A percentile compares a stretch with the other conserved stretches of the same genome.
phyloP scores from a whole-genome alignment of 1,139 yeast species.

The Meyerozyma athensensis region DNA sequence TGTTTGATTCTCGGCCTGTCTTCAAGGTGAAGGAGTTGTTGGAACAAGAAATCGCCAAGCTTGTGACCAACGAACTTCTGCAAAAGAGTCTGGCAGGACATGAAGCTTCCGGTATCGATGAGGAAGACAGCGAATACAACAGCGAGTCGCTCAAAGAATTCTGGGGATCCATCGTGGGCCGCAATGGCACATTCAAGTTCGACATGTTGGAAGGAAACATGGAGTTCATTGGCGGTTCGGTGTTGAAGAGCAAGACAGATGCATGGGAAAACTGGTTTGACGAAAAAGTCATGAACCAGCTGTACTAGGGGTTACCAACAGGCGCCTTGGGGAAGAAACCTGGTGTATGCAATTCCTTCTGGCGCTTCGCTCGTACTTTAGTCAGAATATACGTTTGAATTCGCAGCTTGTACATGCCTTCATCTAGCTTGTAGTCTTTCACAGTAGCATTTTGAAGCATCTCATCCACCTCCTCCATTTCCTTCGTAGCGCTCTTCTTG shows the following conservation, averaged over 20 bases:
- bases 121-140: slow-evolving; percentile 22
- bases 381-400: slow-evolving; percentile 38
- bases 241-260: slow-evolving; percentile 47
- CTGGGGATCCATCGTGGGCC: slow-evolving; percentile 45
- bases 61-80: slow-evolving; percentile 44
- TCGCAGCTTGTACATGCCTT: slow-evolving; percentile 50
- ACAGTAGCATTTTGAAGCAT: slow-evolving; percentile 11
- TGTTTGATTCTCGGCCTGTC: slow-evolving; percentile 76
- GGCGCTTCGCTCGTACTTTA: slow-evolving; percentile 32
- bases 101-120: slow-evolving; percentile 29
- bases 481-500: slow-evolving; percentile 11
- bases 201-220: slow-evolving; percentile 70
- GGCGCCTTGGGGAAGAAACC: slow-evolving; percentile 59
- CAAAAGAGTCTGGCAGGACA: slow-evolving; percentile 15
- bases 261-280: slow-evolving; percentile 78
- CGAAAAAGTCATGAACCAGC: slow-evolving; percentile 55
- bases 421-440: slow-evolving; percentile 46
- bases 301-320: slow-evolving; percentile 10
- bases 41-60: slow-evolving; percentile 59
- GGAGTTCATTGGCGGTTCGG: slow-evolving; percentile 69
- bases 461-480: slow-evolving; percentile 18
- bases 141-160: slow-evolving; percentile 30
- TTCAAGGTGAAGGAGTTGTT: slow-evolving; percentile 52
- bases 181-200: slow-evolving; percentile 45
- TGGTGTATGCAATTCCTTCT: slow-evolving; percentile 37